These are phyloP conservation scores for Nigrospora oryzae DNA, from an alignment of 2,329 filamentous ascomycete species.

Conservation along the genomic window DNA sequence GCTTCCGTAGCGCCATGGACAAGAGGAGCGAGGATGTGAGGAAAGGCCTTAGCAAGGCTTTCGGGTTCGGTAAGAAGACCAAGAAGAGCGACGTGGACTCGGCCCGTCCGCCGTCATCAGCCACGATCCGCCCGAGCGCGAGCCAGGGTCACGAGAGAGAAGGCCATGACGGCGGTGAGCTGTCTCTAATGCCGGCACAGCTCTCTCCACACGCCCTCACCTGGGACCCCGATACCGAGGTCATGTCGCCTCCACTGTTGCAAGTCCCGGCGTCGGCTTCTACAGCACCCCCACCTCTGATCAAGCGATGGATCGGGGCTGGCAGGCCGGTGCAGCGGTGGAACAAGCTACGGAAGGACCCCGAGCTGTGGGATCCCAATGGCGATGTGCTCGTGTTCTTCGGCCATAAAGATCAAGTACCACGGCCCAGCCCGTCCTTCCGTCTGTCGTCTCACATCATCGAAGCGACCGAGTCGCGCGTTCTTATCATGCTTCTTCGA, in stretches of 20 bases:
- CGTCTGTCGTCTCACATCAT: slow-evolving; percentile 50
- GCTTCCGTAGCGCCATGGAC: slow-evolving; percentile 41
- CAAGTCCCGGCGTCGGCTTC: slow-evolving; percentile 23
- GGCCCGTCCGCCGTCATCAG: slow-evolving; percentile 25
- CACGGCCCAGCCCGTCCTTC: slow-evolving; percentile 42
- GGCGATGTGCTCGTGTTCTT: slow-evolving; percentile 53
- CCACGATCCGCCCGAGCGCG: slow-evolving; percentile 23
- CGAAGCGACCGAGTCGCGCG: slow-evolving; percentile 46
- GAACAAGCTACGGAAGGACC: slow-evolving; percentile 51
- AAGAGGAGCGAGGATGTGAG: slow-evolving; percentile 47
- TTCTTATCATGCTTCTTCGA: slow-evolving; percentile 43
- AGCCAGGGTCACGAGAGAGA: slow-evolving; percentile 9
- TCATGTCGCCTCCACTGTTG: slow-evolving; percentile 31
- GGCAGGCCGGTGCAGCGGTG: slow-evolving; percentile 40
- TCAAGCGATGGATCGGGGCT: slow-evolving; percentile 45
- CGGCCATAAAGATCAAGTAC: slow-evolving; percentile 33
- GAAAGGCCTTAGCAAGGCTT: slow-evolving; percentile 43
- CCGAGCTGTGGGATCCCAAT: slow-evolving; percentile 52
- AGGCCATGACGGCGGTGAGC: slow-evolving; percentile 5
- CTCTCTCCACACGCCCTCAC: slow-evolving; percentile 7
- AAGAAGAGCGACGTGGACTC: slow-evolving; percentile 22
- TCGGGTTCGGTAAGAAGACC: slow-evolving; percentile 42
- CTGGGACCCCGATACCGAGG: slow-evolving; percentile 14
- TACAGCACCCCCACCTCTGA: slow-evolving; percentile 23
- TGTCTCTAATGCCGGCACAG: slow-evolving; percentile 13